A percentile compares a stretch with the other conserved stretches of the same genome.
phyloP scores from a whole-genome alignment of 495 filamentous ascomycete species.

The Talaromyces proteolyticus region DNA sequence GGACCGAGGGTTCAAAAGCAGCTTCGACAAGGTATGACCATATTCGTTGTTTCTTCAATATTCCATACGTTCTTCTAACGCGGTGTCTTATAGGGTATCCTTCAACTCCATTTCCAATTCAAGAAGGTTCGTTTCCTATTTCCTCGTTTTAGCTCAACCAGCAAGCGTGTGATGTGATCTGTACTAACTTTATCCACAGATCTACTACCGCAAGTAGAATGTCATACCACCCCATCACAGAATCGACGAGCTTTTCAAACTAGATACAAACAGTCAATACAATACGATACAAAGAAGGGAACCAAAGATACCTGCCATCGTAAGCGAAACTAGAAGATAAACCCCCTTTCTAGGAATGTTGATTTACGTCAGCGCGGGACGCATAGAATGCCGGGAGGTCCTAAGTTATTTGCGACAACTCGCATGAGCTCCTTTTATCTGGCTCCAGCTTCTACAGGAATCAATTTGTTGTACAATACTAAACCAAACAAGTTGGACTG shows the following conservation, averaged over 20 bases:
- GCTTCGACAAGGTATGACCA: constrained; percentile 86
- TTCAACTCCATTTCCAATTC: constrained; percentile 97
- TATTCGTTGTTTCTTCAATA: not conserved
- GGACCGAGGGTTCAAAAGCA: constrained; percentile 91
- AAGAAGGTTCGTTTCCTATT: constrained; percentile 67
- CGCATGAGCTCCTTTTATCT: not conserved
- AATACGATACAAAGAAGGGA: not conserved
- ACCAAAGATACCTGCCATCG: too few species aligned
- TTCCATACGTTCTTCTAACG: constrained; percentile 4
- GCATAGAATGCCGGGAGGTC: too few species aligned
- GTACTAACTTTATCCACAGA: constrained; percentile 30
- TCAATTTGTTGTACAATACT: not conserved
- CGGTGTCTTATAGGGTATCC: constrained; percentile 63
- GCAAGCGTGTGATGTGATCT: constrained; percentile 39
- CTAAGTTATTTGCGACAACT: too few species aligned
- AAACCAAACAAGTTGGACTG: not conserved
- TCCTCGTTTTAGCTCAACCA: constrained; percentile 50
- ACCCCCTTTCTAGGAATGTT: too few species aligned
- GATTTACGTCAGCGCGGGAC: too few species aligned
- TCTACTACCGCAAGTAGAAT: constrained; percentile 61
- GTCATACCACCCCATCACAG: not conserved
- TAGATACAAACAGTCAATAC: not conserved
- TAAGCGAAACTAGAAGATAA: too few species aligned
- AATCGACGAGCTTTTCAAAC: not conserved
- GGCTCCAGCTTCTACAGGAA: not conserved